Evolutionary conservation across 257 asterid genomes (phyloP).

Genomic region (Ehretia macrophylla): DNA sequence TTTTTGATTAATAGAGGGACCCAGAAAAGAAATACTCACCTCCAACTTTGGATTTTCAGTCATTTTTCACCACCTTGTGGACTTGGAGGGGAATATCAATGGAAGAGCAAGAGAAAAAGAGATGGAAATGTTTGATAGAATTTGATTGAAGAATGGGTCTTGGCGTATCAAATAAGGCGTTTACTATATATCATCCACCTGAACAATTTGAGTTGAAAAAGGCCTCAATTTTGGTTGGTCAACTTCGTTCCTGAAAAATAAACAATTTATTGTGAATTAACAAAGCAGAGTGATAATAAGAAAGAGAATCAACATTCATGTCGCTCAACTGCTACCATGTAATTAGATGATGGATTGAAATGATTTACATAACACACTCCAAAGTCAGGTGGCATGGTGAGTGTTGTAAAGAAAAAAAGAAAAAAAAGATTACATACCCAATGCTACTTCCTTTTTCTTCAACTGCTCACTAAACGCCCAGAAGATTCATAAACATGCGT

Average conservation of each 20-base stretch:
- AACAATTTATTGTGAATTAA: not conserved
- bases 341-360: not conserved
- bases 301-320: not conserved
- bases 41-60: slow-evolving; percentile 32
- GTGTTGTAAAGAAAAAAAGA: not conserved
- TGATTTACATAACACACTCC: too few relatives aligned
- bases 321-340: slow-evolving; percentile 1
- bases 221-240: not conserved
- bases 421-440: too few relatives aligned
- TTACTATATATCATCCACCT: not conserved
- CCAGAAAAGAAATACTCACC: slow-evolving; percentile 15
- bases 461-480: slow-evolving; percentile 6
- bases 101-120: slow-evolving; percentile 6
- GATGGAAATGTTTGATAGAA: not conserved
- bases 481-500: not conserved
- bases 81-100: slow-evolving; percentile 3
- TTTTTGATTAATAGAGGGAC: not conserved
- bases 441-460: slow-evolving; percentile 6
- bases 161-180: slow-evolving; percentile 25
- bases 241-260: not conserved
- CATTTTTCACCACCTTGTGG: slow-evolving; percentile 16
- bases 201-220: not conserved
- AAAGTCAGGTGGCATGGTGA: not conserved
- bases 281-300: not conserved
- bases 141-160: slow-evolving; percentile 3